These are phyloP conservation scores for Penicillium sclerotigenum DNA, from an alignment of 2,329 filamentous ascomycete genomes.

Conservation along the genomic window DNA sequence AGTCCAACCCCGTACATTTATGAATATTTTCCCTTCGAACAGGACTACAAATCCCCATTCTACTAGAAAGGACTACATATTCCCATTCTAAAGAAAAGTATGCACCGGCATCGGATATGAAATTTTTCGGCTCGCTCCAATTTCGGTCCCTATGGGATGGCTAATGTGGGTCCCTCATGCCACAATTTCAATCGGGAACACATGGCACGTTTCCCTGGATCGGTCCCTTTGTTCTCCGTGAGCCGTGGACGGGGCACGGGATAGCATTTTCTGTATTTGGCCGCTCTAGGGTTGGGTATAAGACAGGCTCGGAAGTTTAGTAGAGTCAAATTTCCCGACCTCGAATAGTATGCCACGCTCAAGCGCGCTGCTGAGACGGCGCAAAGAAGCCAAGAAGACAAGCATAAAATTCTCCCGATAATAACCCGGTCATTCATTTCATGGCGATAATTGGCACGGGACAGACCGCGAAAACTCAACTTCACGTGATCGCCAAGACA, in stretches of 20 bases:
- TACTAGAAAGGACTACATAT: neutral
- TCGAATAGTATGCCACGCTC: slow-evolving; percentile 1
- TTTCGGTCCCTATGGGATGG: neutral
- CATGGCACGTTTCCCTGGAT: neutral
- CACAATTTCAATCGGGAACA: neutral
- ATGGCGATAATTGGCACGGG: neutral
- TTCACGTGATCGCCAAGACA: neutral
- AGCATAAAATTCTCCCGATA: neutral
- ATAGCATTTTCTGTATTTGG: neutral
- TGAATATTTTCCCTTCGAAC: neutral
- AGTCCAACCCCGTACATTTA: neutral
- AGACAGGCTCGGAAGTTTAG: neutral
- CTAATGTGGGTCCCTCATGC: neutral
- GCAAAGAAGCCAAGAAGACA: neutral
- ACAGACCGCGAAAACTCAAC: neutral
- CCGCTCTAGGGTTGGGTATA: neutral
- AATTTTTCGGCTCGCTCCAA: neutral
- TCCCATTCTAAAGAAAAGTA: neutral
- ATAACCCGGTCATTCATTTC: neutral
- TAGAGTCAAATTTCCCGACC: neutral
- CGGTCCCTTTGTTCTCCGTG: neutral
- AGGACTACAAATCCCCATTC: neutral
- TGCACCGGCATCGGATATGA: neutral
- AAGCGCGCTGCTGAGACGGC: neutral
- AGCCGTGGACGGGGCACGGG: neutral